Conservation (phyloP, 2,329 filamentous ascomycete genomes). For the Didymellaceae sp. region DNA sequence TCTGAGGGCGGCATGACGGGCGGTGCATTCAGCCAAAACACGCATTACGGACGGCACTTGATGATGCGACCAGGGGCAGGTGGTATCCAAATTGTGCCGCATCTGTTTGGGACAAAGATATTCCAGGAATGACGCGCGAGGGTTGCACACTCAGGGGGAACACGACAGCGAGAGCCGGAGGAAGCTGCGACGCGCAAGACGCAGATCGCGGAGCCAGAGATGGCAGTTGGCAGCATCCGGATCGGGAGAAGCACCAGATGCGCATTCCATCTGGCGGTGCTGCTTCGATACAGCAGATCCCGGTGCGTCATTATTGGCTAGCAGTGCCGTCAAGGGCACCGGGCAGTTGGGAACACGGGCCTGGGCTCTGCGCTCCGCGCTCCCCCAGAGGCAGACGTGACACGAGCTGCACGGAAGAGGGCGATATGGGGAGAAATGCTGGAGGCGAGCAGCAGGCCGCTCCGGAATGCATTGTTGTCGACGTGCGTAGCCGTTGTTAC, state of each 20-base stretch:
- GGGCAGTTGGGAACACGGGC: constrained; percentile 12
- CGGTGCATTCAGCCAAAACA: constrained; percentile 23
- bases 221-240: constrained; percentile 8
- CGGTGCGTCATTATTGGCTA: constrained; percentile 16
- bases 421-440: neutral
- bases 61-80: constrained; percentile 12
- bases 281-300: constrained; percentile 1
- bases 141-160: constrained; percentile 7
- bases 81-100: constrained; percentile 3
- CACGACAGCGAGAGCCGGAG: neutral
- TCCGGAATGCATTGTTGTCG: constrained; percentile 5
- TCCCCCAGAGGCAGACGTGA: constrained; percentile 9
- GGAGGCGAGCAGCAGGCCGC: constrained; percentile 1
- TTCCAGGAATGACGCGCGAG: constrained; percentile 8
- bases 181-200: constrained; percentile 3
- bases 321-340: constrained; percentile 12
- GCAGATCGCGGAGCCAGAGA: constrained; percentile 11
- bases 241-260: constrained; percentile 7
- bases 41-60: constrained; percentile 11
- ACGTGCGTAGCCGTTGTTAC: constrained; percentile 4
- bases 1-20: constrained; percentile 28
- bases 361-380: constrained; percentile 10
- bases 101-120: constrained; percentile 12
- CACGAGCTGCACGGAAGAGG: constrained; percentile 1
- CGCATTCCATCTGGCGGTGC: constrained; percentile 3